Base-by-base conservation (phyloP, 495 filamentous ascomycete species). In the Penicillium coffeae region DNA sequence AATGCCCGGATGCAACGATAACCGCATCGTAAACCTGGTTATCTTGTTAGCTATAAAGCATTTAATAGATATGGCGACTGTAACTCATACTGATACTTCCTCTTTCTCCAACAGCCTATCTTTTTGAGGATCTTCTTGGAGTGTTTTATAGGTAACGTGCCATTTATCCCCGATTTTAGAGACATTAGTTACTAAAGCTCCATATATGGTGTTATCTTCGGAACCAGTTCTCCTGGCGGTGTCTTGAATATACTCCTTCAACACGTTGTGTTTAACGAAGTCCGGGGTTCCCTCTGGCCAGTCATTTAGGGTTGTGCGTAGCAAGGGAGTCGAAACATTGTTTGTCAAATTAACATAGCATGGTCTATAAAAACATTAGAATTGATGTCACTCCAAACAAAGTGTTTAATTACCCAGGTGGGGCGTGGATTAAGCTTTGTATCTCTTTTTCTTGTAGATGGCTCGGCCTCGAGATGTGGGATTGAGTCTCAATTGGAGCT, bases 291-390 rank as follows among this genome's bases (percentile, higher is more conserved):
- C 80, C 16, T 78, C 68, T 1, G 79, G 77, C 81, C 83, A 87
- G 0, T 66, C 54, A 40, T 76, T 77, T n/a, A 84, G 69, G 41
- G 70, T 80, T 21, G 79, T 77, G 34, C 71, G 63, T 66, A 87
- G 78, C 21, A 87, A 58, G 9, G 68, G 69, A 1, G 82, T 86
- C 3, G 82, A 71, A 4, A 88, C 77, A 59, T 88, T 88, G 43
- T 83, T 89, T 21, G 65, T 77, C 9, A 88, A 64, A 15, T 81
- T 80, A 3, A 72, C 70, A 48, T 88, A 88, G 52, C 78, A 74
- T 16, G 74, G 75, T 13, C 75, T 77, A 25, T 13, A 3, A 38
- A 33, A n/a, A 37, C 42, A 16, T 57, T 30, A 30, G 25, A 4
- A 4, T 10, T 30, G 10, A 10, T 5, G 4, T 10, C 10, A 10